Base-by-base conservation (phyloP, 371 early-diverging fungal genomes). In the Paramicrosporidium saccamoebae region DNA sequence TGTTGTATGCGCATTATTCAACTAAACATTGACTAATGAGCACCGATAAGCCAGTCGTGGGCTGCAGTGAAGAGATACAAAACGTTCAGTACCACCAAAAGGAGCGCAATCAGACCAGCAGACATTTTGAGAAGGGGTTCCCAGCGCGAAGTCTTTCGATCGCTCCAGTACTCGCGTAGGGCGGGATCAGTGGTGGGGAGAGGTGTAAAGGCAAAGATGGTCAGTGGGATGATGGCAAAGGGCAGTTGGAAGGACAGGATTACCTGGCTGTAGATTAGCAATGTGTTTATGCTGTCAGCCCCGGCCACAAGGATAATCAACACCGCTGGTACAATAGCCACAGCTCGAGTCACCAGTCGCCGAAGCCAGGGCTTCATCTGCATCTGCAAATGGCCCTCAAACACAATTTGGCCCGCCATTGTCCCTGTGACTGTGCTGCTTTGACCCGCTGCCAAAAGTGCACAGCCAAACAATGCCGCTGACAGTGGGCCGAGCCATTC, bases 391-490 rank as follows among this genome's bases (percentile, higher is more conserved):
- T 63, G 65, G 0, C 65, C 65, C 30, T 64, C 61, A 4, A 58
- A 55, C 3, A 67, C 64, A 34, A 55, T 58, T 41, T 65, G 66
- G 4, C 68, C 66, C 2, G 63, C 60, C 16, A 68, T 27, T 4
- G 66, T 68, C 7, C 65, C 66, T 5, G 68, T 57, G 52, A 65
- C 61, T 3, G 66, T 64, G 1, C 59, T 55, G 19, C 55, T 55
- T 34, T 67, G 68, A 3, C 68, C 68, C 5, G 62, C 58, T 0
- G 60, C 58, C 9, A 68, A 35, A 25, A 68, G 33, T 64, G 45
- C 56, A 68, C 11, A 64, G 36, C 27, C 55, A 58, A 14, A 50
- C 50, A 2, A 58, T 58, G 7, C 37, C 41, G 10, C 12, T 10
- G 32, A 31, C n/a, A n/a, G n/a, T 16, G 30, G 25, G 1, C 64